Conservation (phyloP, 192 early-diverging fungal species). For the Irineochytrium annulatum region DNA sequence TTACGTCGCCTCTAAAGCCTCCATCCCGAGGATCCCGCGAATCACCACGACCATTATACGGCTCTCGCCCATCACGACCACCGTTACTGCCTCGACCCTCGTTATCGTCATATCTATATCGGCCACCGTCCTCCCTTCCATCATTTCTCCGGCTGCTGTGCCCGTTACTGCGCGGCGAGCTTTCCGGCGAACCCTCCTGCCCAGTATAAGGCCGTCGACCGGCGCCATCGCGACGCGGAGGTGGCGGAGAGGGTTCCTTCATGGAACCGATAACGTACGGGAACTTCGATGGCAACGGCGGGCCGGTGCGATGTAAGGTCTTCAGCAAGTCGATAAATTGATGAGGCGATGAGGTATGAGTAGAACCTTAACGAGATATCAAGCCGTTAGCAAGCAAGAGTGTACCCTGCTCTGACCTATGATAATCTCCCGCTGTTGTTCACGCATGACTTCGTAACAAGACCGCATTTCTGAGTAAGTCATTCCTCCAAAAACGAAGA, state of each 20-base stretch:
- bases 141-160: neutral
- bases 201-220: neutral
- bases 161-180: neutral
- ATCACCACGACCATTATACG: neutral
- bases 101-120: neutral
- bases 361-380: constrained; percentile 10
- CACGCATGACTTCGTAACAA: constrained; percentile 34
- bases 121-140: neutral
- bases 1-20: neutral
- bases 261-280: neutral
- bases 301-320: constrained; percentile 15
- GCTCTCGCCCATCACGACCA: neutral
- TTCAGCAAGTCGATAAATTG: constrained; percentile 27
- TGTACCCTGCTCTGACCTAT: constrained; percentile 29
- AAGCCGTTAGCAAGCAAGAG: neutral
- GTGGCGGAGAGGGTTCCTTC: neutral
- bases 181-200: neutral
- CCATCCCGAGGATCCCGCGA: neutral
- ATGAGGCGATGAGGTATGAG: constrained; percentile 21
- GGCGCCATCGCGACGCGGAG: constrained; percentile 3
- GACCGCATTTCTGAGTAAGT: constrained; percentile 44
- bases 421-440: constrained; percentile 37
- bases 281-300: neutral
- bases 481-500: constrained; percentile 48
- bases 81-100: constrained; percentile 2